Conservation (phyloP, 2,329 filamentous ascomycete species). For the Fragosphaeria purpurea region DNA sequence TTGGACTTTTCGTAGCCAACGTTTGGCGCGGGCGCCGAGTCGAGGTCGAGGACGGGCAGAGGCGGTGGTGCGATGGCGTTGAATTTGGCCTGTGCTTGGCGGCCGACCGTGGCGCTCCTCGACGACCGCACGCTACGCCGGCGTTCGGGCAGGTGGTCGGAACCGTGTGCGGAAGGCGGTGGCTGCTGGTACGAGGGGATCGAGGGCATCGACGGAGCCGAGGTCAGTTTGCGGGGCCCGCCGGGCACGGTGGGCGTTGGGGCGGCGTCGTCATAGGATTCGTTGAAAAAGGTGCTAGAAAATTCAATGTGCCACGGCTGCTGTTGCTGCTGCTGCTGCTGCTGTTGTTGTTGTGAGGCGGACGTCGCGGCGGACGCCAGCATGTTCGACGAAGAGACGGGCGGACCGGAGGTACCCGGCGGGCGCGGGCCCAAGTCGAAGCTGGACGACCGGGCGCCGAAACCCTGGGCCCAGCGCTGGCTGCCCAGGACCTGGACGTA, state of each 20-base stretch:
- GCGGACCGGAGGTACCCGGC: background rate
- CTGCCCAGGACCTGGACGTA: conserved; percentile 47
- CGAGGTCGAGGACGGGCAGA: conserved; percentile 26
- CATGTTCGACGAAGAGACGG: conserved; percentile 2
- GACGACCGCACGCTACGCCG: conserved; percentile 51
- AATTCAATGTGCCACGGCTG: conserved; percentile 38
- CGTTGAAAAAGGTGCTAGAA: conserved; percentile 35
- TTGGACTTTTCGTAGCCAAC: conserved; percentile 51
- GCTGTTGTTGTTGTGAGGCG: background rate
- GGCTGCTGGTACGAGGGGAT: conserved; percentile 28
- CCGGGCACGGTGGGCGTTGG: conserved; percentile 76
- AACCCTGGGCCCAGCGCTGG: conserved; percentile 47
- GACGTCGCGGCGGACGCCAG: conserved; percentile 4
- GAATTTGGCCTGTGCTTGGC: conserved; percentile 21
- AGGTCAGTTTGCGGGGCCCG: conserved; percentile 52
- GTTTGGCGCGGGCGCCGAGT: conserved; percentile 47
- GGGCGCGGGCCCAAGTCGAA: conserved; percentile 56
- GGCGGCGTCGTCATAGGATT: conserved; percentile 65
- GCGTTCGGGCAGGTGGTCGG: conserved; percentile 28
- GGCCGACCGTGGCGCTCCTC: conserved; percentile 33
- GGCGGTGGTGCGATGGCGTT: conserved; percentile 15
- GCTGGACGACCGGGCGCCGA: conserved; percentile 55
- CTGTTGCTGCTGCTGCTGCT: conserved; percentile 7
- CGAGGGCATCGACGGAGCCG: conserved; percentile 25
- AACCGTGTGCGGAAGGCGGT: conserved; percentile 27